Base-by-base conservation (phyloP, 345 rosid species). In the Alliaria petiolata region DNA sequence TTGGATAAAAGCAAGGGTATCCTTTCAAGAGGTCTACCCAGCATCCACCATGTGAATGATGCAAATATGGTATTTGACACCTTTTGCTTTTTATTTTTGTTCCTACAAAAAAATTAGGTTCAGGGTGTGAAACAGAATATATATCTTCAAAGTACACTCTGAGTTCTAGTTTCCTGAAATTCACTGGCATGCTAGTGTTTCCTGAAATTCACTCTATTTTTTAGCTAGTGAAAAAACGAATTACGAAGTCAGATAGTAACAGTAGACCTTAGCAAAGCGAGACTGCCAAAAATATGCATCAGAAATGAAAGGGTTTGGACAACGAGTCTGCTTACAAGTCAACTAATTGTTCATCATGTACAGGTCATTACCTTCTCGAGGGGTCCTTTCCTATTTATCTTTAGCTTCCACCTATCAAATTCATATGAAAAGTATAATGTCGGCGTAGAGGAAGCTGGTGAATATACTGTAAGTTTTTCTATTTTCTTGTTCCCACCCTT, bases 371-470 rank as follows among this genome's bases (percentile, higher is more conserved):
- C 95, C 50, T 91, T 84, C 72, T 71, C 78, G 35, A 79, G 97
- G 74, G 98, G 97, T 69, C 97, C 97, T 80, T 77, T 93, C 80
- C 80, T 93, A 56, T 87, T 93, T 72, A 70, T 93, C 52, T 91
- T 87, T 79, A 93, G 91, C 84, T 93, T 93, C 76, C 97, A 91
- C 75, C 98, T 97, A 40, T 79, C 88, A 70, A 71, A 81, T 54
- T 81, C 87, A 30, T 83, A 89, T 57, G 81, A 78, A 70, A 81
- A 70, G 58, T 87, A 89, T 79, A 58, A 47, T 60, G 74, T 89
- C 1, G 98, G 97, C 6, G 86, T 89, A 54, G 98, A 93, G 69
- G 98, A 93, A 83, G 98, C 98, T 28, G 98, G 98, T 70, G 97
- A 93, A 71, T 93, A 91, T 77, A 92, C 83, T 39, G 98, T 89